Base-by-base conservation (phyloP, 257 asterid genomes). In the Echites panduratus region DNA sequence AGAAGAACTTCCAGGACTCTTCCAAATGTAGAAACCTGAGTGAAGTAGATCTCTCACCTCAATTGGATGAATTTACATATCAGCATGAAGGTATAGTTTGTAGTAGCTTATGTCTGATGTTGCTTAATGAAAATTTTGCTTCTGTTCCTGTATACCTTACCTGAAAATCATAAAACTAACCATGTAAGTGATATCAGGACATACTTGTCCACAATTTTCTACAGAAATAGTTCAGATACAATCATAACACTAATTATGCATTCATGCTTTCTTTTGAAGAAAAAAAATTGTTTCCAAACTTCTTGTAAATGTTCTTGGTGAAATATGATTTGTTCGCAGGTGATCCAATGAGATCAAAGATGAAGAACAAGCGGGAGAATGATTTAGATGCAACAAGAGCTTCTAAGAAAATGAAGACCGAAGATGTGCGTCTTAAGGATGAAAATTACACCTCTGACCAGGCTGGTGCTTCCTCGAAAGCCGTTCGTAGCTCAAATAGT, bases 371-470 rank as follows among this genome's bases (percentile, higher is more conserved):
- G 74, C 84, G 84, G 67, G 96, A 82, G 76, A 69, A 82, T 77
- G 96, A 81, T 80, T 41, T 70, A 74, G 96, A 85, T 70, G 82
- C 79, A 80, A 81, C 82, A 53, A 85, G 90, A 82, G 79, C 87
- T 76, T 82, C 87, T 73, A 95, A 90, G 86, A 90, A 88, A 85
- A 70, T 80, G 16, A 90, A 88, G 85, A 77, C 84, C 26, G 92
- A 85, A 78, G 91, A 81, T 71, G 74, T 71, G 27, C 83, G 48
- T 66, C 53, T 78, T 81, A 84, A 84, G 70, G 88, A 86, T 73
- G 91, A 82, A 75, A 83, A 82, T 83, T 79, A 84, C 85, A 78
- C 77, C 72, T 85, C 89, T 70, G 91, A 83, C 74, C 83, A 76
- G 75, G 86, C 79, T n/a, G 85, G 81, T 77, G 71, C 83, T 78